Conservation (phyloP, 345 rosid genomes). For the Sisymbrium altissimum region DNA sequence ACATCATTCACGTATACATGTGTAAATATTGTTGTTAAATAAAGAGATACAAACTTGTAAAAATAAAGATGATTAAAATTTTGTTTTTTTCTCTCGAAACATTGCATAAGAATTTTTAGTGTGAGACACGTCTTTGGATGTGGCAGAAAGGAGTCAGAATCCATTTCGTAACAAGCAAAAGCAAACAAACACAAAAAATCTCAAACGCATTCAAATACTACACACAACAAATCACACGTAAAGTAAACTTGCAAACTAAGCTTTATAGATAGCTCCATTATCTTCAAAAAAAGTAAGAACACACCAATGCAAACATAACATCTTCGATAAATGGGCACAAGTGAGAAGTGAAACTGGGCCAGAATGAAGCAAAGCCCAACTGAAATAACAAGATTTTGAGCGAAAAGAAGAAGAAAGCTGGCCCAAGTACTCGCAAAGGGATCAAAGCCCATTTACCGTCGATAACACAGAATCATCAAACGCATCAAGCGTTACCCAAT, state of each 20-base stretch:
- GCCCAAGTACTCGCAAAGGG: neutral
- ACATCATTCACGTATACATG: no score
- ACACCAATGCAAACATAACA: neutral
- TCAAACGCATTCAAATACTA: neutral
- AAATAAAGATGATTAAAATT: neutral
- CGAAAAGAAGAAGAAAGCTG: neutral
- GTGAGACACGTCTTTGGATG: neutral
- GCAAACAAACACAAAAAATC: neutral
- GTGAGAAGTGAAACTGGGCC: neutral
- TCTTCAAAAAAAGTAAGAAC: no score
- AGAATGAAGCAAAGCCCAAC: neutral
- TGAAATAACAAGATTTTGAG: neutral
- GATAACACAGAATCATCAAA: neutral
- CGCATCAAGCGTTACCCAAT: neutral
- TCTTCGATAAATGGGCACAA: neutral
- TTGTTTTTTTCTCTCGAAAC: neutral
- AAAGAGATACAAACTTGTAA: neutral
- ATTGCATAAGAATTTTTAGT: neutral
- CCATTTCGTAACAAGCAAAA: neutral
- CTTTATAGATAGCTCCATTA: neutral
- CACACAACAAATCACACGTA: neutral
- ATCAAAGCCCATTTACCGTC: neutral
- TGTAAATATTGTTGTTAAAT: no score
- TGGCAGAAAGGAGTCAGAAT: neutral
- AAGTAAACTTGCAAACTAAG: neutral